phyloP scores from a whole-genome alignment of 2,329 filamentous ascomycete genomes.

The Colletotrichum orbiculare region DNA sequence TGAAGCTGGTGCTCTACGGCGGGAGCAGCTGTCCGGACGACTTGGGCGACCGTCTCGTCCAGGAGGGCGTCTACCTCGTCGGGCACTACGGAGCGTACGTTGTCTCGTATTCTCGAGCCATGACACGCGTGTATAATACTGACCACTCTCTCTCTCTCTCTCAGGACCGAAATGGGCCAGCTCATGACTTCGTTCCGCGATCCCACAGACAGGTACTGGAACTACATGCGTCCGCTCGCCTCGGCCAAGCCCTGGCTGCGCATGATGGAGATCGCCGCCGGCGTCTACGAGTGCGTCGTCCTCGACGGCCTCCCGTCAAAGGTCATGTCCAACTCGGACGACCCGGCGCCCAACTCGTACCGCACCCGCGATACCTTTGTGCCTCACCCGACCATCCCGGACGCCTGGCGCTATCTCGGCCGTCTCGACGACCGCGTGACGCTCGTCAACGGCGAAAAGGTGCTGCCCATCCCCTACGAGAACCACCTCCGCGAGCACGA shows the following conservation, averaged over 20 bases:
- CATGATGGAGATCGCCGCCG: conserved; percentile 45
- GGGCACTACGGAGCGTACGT: conserved; percentile 61
- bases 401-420: conserved; percentile 58
- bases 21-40: conserved; percentile 65
- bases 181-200: conserved; percentile 66
- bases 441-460: conserved; percentile 60
- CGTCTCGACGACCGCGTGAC: conserved; percentile 58
- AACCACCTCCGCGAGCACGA: conserved; percentile 62
- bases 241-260: conserved; percentile 53
- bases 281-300: conserved; percentile 51
- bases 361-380: conserved; percentile 57
- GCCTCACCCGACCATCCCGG: conserved; percentile 52
- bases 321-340: conserved; percentile 50
- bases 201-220: conserved; percentile 63
- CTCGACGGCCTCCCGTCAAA: conserved; percentile 52
- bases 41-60: conserved; percentile 60
- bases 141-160: background rate
- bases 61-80: conserved; percentile 60
- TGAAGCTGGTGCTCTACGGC: conserved; percentile 60
- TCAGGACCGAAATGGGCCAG: conserved; percentile 66
- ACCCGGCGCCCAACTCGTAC: conserved; percentile 55
- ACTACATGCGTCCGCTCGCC: conserved; percentile 59
- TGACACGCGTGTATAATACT: background rate
- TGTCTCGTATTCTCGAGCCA: too few species aligned
- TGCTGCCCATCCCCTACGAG: conserved; percentile 60